Conservation (phyloP, 2,329 filamentous ascomycete genomes). For the Apiospora aurea region DNA sequence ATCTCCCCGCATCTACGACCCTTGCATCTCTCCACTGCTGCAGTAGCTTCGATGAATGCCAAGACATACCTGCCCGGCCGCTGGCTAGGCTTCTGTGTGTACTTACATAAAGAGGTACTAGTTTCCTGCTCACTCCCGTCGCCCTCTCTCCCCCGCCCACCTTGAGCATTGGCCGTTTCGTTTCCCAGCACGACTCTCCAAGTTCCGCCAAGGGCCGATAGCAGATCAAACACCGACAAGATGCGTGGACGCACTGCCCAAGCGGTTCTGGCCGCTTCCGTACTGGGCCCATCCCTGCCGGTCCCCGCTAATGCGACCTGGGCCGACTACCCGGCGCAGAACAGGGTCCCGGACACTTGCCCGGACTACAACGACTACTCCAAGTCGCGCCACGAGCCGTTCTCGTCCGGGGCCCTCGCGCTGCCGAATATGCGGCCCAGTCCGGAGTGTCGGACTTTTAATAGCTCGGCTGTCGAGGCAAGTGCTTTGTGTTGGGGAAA, state of each 20-base stretch:
- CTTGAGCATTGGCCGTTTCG: background rate
- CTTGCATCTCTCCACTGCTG: background rate
- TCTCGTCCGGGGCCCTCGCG: constrained; percentile 1
- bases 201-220: background rate
- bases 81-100: background rate
- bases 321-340: background rate
- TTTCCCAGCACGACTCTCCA: background rate
- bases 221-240: background rate
- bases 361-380: constrained; percentile 24
- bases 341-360: background rate
- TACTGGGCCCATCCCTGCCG: constrained; percentile 3
- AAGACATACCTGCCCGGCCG: background rate
- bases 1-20: constrained; percentile 12
- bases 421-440: constrained; percentile 23
- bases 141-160: background rate
- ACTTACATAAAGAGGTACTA: constrained; percentile 9
- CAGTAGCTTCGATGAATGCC: background rate
- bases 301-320: background rate
- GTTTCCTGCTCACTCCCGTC: background rate
- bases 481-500: too few relatives aligned
- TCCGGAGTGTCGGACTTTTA: constrained; percentile 23
- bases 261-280: background rate
- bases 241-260: background rate
- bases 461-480: constrained; percentile 23
- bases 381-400: constrained; percentile 7